Percentiles rank a stretch among this genome's conserved stretches.
Evolutionary conservation across 768 basidiomycete genomes (phyloP).

Genomic region (Calvatia gigantea): DNA sequence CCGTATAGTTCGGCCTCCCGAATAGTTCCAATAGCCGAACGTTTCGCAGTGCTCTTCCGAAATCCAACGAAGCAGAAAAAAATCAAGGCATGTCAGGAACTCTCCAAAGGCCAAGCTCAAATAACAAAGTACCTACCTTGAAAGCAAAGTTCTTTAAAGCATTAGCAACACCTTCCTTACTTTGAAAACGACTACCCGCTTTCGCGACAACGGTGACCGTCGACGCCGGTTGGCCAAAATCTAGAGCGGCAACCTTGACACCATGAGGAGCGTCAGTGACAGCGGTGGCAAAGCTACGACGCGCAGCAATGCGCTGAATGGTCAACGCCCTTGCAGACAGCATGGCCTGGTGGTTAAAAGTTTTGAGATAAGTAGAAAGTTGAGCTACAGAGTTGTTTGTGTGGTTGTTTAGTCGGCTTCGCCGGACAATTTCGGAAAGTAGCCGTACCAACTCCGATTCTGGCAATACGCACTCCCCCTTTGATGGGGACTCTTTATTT

Average conservation of each 20-base stretch:
- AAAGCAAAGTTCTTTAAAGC: constrained; percentile 97
- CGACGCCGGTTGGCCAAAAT: constrained; percentile 80
- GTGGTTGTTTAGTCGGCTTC: constrained; percentile 10
- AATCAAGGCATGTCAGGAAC: not conserved
- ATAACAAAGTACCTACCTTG: constrained; percentile 62
- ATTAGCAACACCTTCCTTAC: constrained; percentile 87
- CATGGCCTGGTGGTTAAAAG: constrained; percentile 38
- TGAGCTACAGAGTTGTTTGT: constrained; percentile 13
- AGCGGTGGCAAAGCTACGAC: constrained; percentile 76
- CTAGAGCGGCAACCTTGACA: constrained; percentile 82
- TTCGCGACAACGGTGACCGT: constrained; percentile 89
- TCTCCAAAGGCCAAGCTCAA: not conserved
- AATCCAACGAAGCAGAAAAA: not conserved
- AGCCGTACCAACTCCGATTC: constrained; percentile 6
- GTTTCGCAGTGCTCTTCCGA: constrained; percentile 74
- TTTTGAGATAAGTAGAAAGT: not conserved
- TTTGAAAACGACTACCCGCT: constrained; percentile 87
- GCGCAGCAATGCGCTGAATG: constrained; percentile 50
- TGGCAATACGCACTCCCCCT: constrained; percentile 7
- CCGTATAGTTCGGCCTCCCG: constrained; percentile 94
- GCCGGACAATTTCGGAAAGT: constrained; percentile 14
- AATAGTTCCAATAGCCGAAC: constrained; percentile 86
- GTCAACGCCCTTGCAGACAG: constrained; percentile 58
- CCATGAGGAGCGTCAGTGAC: constrained; percentile 63
- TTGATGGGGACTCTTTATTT: not conserved